These are phyloP conservation scores for Oemleria cerasiformis DNA, from an alignment of 306 rosid species.

Conservation along the genomic window DNA sequence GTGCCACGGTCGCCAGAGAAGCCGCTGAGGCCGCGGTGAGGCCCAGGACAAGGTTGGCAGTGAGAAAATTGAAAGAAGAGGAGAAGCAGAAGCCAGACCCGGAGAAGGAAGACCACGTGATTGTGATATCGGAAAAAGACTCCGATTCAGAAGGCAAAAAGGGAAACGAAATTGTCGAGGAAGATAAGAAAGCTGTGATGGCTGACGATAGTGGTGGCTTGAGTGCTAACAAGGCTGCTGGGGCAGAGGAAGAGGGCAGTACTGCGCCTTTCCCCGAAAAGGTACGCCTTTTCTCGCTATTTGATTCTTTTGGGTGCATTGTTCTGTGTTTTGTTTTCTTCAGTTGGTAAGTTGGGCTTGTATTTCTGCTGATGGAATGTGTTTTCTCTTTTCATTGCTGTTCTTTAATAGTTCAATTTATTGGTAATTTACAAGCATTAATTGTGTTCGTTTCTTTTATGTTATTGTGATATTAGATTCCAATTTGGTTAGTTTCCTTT, in stretches of 20 bases:
- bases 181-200: slow-evolving; percentile 48
- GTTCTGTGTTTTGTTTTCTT: not conserved
- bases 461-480: not conserved
- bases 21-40: slow-evolving; percentile 45
- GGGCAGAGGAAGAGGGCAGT: slow-evolving; percentile 75
- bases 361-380: not conserved
- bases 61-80: slow-evolving; percentile 36
- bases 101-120: slow-evolving; percentile 34
- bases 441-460: not conserved
- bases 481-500: not conserved
- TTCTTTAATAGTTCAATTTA: not conserved
- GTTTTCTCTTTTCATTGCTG: not conserved
- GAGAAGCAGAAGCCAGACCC: slow-evolving; percentile 4
- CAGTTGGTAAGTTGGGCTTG: not conserved
- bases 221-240: slow-evolving; percentile 80
- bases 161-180: slow-evolving; percentile 23
- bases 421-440: not conserved
- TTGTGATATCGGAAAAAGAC: slow-evolving; percentile 54
- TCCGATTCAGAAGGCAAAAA: slow-evolving; percentile 31
- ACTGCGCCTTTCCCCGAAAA: slow-evolving; percentile 88
- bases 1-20: slow-evolving; percentile 72
- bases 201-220: slow-evolving; percentile 86
- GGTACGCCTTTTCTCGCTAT: slow-evolving; percentile 31
- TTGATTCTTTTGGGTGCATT: slow-evolving; percentile 1
- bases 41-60: slow-evolving; percentile 62